phyloP scores from a whole-genome alignment of 2,329 filamentous ascomycete species.

The Stagonosporopsis chrysanthemi region DNA sequence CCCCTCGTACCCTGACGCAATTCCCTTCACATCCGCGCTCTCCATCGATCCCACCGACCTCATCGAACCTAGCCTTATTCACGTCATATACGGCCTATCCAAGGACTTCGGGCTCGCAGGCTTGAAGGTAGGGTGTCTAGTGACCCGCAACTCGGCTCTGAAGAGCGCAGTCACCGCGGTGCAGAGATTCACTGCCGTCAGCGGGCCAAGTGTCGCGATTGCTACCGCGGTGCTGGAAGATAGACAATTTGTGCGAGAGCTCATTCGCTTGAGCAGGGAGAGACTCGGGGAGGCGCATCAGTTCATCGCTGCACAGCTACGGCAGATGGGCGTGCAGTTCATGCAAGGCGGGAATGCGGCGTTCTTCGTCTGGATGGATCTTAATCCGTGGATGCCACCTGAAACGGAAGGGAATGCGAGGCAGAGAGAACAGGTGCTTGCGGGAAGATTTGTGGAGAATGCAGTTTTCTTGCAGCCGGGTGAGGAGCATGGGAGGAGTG shows the following conservation, averaged over 20 bases:
- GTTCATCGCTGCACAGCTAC: conserved; percentile 32
- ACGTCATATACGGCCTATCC: conserved; percentile 59
- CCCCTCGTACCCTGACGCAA: conserved; percentile 18
- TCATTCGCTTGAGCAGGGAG: not conserved
- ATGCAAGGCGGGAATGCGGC: conserved; percentile 61
- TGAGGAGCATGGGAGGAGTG: conserved; percentile 48
- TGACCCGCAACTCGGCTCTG: conserved; percentile 27
- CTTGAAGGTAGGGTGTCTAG: conserved; percentile 28
- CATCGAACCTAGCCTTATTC: conserved; percentile 60
- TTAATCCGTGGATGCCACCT: conserved; percentile 39
- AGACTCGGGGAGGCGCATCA: conserved; percentile 1
- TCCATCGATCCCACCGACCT: conserved; percentile 40
- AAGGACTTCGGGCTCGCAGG: conserved; percentile 64
- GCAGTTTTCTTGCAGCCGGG: conserved; percentile 34
- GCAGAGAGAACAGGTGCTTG: conserved; percentile 36
- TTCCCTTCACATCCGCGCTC: conserved; percentile 32
- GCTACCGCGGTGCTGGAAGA: conserved; percentile 32
- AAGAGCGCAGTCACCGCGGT: conserved; percentile 34
- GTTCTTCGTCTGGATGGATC: conserved; percentile 64
- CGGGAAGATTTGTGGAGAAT: conserved; percentile 22
- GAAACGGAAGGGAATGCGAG: conserved; percentile 20
- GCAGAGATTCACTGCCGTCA: conserved; percentile 44
- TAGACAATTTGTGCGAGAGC: conserved; percentile 26
- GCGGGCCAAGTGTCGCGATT: conserved; percentile 27
- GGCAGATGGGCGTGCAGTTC: conserved; percentile 55